phyloP scores from a whole-genome alignment of 23 red algal genomes.

The Gracilaria vermiculophylla region DNA sequence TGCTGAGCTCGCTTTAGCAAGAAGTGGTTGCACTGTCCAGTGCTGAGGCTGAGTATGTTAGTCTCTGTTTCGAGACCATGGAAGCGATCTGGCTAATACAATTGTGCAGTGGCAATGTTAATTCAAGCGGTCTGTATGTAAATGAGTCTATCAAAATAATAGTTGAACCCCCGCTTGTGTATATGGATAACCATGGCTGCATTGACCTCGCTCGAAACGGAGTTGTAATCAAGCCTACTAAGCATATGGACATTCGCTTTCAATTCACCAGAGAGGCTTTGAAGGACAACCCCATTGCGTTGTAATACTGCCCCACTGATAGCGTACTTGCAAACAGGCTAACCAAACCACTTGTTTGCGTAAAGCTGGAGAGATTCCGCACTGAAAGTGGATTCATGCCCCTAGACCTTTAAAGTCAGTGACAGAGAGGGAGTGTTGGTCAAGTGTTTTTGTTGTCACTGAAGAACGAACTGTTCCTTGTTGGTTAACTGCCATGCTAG shows the following conservation, averaged over 20 bases:
- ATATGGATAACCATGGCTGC: conserved; percentile 1
- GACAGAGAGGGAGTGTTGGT: no score
- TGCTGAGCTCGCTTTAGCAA: conserved; percentile 15
- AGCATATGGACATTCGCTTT: no score
- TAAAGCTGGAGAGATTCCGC: conserved; percentile 30
- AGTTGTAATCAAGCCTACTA: background rate
- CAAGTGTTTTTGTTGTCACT: no score
- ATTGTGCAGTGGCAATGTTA: background rate
- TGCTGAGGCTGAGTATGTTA: conserved; percentile 41
- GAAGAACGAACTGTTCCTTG: no score
- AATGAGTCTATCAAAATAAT: background rate
- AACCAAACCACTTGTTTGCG: background rate
- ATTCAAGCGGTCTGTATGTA: no score
- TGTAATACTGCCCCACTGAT: conserved; percentile 4
- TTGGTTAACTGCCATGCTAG: no score
- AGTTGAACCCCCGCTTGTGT: conserved; percentile 6
- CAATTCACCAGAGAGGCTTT: background rate
- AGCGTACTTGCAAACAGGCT: background rate
- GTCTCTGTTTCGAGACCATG: background rate
- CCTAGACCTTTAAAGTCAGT: no score
- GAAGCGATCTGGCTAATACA: conserved; percentile 19
- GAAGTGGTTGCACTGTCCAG: conserved; percentile 42
- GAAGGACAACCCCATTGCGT: background rate
- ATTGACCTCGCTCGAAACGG: conserved; percentile 1
- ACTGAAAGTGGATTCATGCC: background rate